Base-by-base conservation (phyloP, 306 rosid genomes). In the Pyrus communis region DNA sequence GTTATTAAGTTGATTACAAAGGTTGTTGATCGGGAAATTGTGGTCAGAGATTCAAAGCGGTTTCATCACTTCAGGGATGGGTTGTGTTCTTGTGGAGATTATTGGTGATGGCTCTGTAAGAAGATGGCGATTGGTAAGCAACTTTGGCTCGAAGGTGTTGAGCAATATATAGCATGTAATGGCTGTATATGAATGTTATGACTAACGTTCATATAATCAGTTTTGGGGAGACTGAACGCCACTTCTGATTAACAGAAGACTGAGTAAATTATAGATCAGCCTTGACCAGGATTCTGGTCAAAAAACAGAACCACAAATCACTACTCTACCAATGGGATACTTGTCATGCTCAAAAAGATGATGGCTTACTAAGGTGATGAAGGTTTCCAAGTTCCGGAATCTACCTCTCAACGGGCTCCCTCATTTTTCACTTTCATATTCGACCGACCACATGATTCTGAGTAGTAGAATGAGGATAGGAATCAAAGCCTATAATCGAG, bases 41-140 rank as follows among this genome's bases (percentile, higher is more conserved):
- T 91, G 71, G 91, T 91, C 30, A 87, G 91, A 84, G 97, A 91
- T 75, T 86, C 89, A 46, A 91, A 91, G 83, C 81, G 93, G 33
- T 91, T 91, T 84, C 97, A 89, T 83, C 93, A 89, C 86, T 92
- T 92, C 72, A 92, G 80, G 81, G 79, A 85, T 15, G 95, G 95
- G 7, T 49, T 78, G 69, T 92, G 95, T 74, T 84, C 95, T 15
- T 89, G 97, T 67, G 89, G 93, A 33, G 97, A 87, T 75, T 92
- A 85, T 77, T 87, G 93, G 93, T 88, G 87, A 88, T 42, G 45
- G 60, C 33, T 58, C 18, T 31, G 82, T 46, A 11, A 43, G 10
- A 49, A 13, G 51, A 31, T 58, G 67, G 67, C 25, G 11, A 22
- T 9, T 35, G 52, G 17, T 22, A 4, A 13, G 67, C 22, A 54